Evolutionary conservation across 2,329 filamentous ascomycete genomes (phyloP).

Genomic region (Alternaria alternata): DNA sequence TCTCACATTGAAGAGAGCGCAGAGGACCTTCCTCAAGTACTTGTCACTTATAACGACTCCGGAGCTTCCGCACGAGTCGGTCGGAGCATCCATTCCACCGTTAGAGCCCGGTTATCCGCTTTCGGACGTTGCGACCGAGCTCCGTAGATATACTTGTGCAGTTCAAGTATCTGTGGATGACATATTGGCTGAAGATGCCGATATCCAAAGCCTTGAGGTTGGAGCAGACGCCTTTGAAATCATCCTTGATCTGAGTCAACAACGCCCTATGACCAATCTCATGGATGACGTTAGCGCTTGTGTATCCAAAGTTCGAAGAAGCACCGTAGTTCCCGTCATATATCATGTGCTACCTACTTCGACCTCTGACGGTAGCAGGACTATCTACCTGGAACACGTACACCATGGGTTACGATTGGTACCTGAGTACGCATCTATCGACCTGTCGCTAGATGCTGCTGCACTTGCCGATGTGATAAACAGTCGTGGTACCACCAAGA

Average conservation of each 20-base stretch:
- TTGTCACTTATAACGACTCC: constrained; percentile 67
- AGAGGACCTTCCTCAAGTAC: constrained; percentile 75
- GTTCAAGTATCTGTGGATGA: constrained; percentile 68
- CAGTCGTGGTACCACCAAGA: constrained; percentile 64
- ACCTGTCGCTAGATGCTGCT: constrained; percentile 65
- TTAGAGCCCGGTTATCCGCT: constrained; percentile 72
- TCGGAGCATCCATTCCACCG: constrained; percentile 55
- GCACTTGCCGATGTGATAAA: constrained; percentile 61
- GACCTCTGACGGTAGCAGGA: constrained; percentile 34
- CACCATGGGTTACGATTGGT: constrained; percentile 68
- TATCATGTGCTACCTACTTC: constrained; percentile 46
- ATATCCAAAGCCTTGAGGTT: constrained; percentile 71
- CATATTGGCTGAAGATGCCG: constrained; percentile 62
- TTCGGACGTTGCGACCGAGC: constrained; percentile 67
- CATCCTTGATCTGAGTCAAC: constrained; percentile 55
- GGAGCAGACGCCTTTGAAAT: constrained; percentile 74
- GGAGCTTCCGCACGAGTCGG: constrained; percentile 49
- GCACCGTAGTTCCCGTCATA: constrained; percentile 63
- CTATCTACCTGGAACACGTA: constrained; percentile 64
- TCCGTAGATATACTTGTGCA: constrained; percentile 72
- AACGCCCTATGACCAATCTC: constrained; percentile 19
- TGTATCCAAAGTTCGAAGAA: constrained; percentile 68
- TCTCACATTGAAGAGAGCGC: constrained; percentile 71
- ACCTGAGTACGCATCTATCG: constrained; percentile 67
- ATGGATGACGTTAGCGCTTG: constrained; percentile 62